These are phyloP conservation scores for Pisolithus tinctorius DNA, from an alignment of 768 basidiomycete species.

Conservation along the genomic window DNA sequence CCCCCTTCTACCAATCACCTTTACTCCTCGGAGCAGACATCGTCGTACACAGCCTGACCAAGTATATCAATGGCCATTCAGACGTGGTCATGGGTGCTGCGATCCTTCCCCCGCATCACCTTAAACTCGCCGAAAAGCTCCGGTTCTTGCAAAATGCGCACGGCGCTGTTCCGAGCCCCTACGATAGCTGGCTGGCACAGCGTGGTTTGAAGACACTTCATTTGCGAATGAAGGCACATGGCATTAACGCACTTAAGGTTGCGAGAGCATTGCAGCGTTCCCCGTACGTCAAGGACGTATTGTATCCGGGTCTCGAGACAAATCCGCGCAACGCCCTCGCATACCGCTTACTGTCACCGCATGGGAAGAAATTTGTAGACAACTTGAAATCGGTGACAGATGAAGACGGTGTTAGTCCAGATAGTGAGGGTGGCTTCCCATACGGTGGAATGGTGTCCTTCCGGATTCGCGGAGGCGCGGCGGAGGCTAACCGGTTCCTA, in stretches of 20 bases:
- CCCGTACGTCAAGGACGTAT: conserved; percentile 67
- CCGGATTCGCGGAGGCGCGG: conserved; percentile 45
- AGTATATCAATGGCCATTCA: conserved; percentile 92
- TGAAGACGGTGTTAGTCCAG: conserved; percentile 12
- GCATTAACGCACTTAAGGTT: conserved; percentile 71
- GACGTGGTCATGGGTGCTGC: conserved; percentile 89
- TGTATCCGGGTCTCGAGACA: conserved; percentile 75
- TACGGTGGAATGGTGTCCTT: conserved; percentile 88
- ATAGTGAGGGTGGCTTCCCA: conserved; percentile 57
- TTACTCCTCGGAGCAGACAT: conserved; percentile 81
- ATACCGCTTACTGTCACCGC: conserved; percentile 53
- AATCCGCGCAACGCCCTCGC: conserved; percentile 66
- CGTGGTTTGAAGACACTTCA: conserved; percentile 89
- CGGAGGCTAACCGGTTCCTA: conserved; percentile 62
- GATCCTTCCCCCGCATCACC: conserved; percentile 56
- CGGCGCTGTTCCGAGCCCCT: conserved; percentile 77
- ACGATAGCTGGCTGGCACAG: conserved; percentile 87
- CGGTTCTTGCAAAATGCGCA: conserved; percentile 88
- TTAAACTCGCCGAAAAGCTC: conserved; percentile 45
- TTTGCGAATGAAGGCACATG: conserved; percentile 83
- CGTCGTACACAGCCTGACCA: conserved; percentile 77
- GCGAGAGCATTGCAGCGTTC: conserved; percentile 52
- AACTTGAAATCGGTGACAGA: conserved; percentile 25
- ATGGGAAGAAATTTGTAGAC: conserved; percentile 62
- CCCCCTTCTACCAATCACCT: conserved; percentile 86